Evolutionary conservation across 2,329 filamentous ascomycete genomes (phyloP), one percentile per base, ranked within the genome.

Genomic region (Colletotrichum cuscutae): DNA sequence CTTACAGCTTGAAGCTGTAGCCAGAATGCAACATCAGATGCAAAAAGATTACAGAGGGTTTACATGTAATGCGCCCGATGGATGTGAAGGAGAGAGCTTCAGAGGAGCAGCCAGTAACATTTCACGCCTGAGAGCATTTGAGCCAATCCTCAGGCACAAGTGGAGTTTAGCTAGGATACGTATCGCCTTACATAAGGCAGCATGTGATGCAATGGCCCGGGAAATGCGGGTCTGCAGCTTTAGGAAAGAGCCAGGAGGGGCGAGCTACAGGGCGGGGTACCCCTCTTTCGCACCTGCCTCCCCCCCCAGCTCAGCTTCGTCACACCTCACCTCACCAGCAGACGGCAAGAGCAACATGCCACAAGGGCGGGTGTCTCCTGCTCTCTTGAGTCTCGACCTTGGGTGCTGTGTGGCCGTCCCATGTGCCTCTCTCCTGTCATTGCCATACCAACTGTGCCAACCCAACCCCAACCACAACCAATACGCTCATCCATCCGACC

Each of bases 361-460:
- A 61, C 65, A 60, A 37, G 37, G 37, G 37, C 37, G 37, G 37
- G 60, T 56, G 56, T 57, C 19, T 67, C 60, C 62, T 70, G 28
- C 37, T 26, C 49, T 66, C 24, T 32, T 32, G 30, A 32, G 30
- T 32, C 30, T 42, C 32, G 32, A 12, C 32, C 32, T 35, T 35
- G 32, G 32, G 32, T 35, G 11, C 32, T 12, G 9, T 35, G 32
- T 35, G 32, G 0, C 32, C 37, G 24, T 30, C 37, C 65, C 68
- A 61, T 65, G 66, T 69, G 66, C 66, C 53, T 32, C 35, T 19
- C 53, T 32, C 26, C 15, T 54, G 59, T 46, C 68, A 66, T 72
- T 68, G 69, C 65, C 69, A 63, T 68, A 72, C 69, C 69, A 72
- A 68, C 65, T 35, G 32, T 35, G 32, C 37, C 37, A 42, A 42